phyloP scores from a whole-genome alignment of 2,329 filamentous ascomycete genomes.

The Sclerotiophoma versabilis region DNA sequence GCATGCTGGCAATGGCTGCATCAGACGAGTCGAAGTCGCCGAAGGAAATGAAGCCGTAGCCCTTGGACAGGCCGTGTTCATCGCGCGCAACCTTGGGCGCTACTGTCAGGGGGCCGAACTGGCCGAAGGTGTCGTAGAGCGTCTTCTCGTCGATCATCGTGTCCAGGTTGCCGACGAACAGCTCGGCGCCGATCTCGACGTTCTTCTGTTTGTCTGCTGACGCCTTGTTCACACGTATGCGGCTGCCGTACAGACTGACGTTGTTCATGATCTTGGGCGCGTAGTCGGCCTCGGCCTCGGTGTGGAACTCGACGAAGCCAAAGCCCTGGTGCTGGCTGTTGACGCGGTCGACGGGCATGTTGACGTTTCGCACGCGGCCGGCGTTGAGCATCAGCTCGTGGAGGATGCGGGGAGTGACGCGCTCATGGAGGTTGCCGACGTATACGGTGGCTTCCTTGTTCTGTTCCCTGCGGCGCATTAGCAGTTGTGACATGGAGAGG shows the following conservation, averaged over 20 bases:
- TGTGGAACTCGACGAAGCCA: constrained; percentile 98
- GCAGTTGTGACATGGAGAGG: neutral
- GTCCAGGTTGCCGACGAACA: constrained; percentile 96
- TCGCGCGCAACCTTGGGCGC: constrained; percentile 89
- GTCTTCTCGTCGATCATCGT: constrained; percentile 94
- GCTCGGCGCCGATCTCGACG: constrained; percentile 92
- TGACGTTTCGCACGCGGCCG: constrained; percentile 96
- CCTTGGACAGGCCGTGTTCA: constrained; percentile 86
- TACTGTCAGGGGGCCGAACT: constrained; percentile 85
- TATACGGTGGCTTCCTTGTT: constrained; percentile 99
- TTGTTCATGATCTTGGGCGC: constrained; percentile 97
- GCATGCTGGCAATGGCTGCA: constrained; percentile 88
- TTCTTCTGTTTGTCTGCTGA: constrained; percentile 93
- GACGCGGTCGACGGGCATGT: constrained; percentile 97
- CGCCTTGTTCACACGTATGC: constrained; percentile 94
- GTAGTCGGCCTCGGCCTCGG: constrained; percentile 95
- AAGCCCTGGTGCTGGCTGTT: constrained; percentile 97
- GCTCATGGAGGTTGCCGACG: constrained; percentile 97
- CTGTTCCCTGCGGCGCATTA: constrained; percentile 65
- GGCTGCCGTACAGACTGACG: constrained; percentile 90
- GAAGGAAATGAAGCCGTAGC: constrained; percentile 95
- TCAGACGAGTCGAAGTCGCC: constrained; percentile 93
- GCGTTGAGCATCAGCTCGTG: constrained; percentile 99
- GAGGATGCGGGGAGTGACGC: constrained; percentile 85
- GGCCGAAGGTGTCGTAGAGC: constrained; percentile 91